Base-by-base conservation (phyloP, 768 basidiomycete species). In the Podaxis rugospora region DNA sequence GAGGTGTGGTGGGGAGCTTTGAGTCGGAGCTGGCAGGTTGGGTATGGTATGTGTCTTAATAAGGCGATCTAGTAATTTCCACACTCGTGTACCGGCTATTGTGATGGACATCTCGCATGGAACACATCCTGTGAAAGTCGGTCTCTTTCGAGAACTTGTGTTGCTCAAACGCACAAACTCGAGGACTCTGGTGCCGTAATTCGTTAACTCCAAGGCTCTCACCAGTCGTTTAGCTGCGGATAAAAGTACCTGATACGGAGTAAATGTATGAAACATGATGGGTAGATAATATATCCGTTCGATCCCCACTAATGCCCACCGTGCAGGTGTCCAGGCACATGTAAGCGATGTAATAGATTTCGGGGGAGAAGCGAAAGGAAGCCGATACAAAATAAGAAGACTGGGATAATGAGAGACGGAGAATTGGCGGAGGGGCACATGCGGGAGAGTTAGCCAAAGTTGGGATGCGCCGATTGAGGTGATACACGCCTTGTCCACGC, bases 401-500 rank as follows among this genome's bases (percentile, higher is more conserved):
- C 7, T 27, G 27, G 4, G 10, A 1, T 9, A 36, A 36, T 10
- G 42, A 36, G 37, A 5, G 28, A 23, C 46, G 47, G 56, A 36
- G 11, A 57, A 57, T 57, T 58, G 57, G 36, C 36, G 46, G 57
- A 37, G 47, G 47, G 25, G 50, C 16, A 32, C n/a, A 16, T 25
- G n/a, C 25, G 25, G 28, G 37, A 54, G 37, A 39, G n/a, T 10
- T 21, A 37, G 28, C 51, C 51, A 7, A 36, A 37, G 14, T 36
- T 53, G 51, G 51, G 27, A 2, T 40, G 1, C 6, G 39, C 14
- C 14, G 5, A 44, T 7, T n/a, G 13, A 46, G n/a, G 4, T 47
- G 47, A 51, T 58, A 50, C 57, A 58, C 57, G 57, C 57, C 36
- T 58, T 10, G n/a, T 46, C 47, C 57, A 58, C 47, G 57, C 42